Conservation (phyloP, 768 basidiomycete genomes). For the Pleurotus salmoneostramineus region DNA sequence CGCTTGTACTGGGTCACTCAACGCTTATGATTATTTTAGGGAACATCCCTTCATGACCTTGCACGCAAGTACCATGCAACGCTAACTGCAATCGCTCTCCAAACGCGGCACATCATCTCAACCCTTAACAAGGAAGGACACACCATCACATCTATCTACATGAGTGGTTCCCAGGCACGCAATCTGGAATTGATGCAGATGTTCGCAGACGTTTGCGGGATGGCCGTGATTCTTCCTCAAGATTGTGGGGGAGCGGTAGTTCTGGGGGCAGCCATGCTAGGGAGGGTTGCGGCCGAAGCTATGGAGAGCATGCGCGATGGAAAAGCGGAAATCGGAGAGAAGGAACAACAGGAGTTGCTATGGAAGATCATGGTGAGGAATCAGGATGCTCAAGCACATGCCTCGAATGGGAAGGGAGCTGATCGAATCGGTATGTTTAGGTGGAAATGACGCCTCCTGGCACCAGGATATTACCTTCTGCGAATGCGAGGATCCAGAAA, state of each 20-base stretch:
- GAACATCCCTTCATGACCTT: conserved; percentile 72
- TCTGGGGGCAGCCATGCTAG: conserved; percentile 91
- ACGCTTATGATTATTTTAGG: conserved; percentile 31
- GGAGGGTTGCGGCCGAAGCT: conserved; percentile 74
- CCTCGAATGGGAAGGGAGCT: background rate
- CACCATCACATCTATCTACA: conserved; percentile 76
- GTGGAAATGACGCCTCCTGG: conserved; percentile 92
- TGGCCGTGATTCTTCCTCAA: conserved; percentile 80
- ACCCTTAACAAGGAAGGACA: conserved; percentile 86
- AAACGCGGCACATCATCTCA: conserved; percentile 92
- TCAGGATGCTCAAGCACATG: background rate
- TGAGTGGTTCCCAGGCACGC: conserved; percentile 92
- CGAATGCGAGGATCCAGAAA: conserved; percentile 59
- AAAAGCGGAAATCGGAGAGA: conserved; percentile 28
- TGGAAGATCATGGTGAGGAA: conserved; percentile 88
- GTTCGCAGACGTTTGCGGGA: conserved; percentile 78
- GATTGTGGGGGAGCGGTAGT: conserved; percentile 82
- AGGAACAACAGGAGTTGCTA: conserved; percentile 58
- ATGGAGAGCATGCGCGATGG: conserved; percentile 14
- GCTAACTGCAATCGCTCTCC: conserved; percentile 89
- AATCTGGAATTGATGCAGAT: conserved; percentile 87
- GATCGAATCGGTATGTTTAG: conserved; percentile 28
- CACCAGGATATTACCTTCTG: conserved; percentile 61
- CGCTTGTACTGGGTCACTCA: background rate
- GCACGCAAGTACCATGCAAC: conserved; percentile 89